Percentiles rank a stretch among this genome's conserved stretches.
Conservation (phyloP, 1,139 yeast species). For the Meyerozyma carpophila region DNA sequence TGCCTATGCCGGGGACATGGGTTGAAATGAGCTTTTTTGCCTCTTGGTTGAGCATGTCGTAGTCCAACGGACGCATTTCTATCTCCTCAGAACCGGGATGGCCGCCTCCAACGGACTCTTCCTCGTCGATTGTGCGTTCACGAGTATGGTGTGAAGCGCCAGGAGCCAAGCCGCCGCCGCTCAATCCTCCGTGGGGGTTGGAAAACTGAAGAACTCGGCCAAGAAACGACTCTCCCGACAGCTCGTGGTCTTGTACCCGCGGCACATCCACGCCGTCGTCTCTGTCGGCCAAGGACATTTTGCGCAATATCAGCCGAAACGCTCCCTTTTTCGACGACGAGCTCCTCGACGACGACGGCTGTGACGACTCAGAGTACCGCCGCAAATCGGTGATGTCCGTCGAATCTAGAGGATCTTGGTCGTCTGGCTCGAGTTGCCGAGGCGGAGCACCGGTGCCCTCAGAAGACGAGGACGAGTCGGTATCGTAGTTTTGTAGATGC, state of each 20-base stretch:
- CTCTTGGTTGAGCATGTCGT: constrained; percentile 33
- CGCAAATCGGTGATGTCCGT: constrained; percentile 1
- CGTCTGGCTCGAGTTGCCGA: not conserved
- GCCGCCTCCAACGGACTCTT: constrained; percentile 15
- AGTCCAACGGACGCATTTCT: constrained; percentile 32
- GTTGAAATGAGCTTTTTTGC: constrained; percentile 35
- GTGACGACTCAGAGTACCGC: not conserved
- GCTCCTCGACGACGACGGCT: not conserved
- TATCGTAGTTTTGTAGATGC: not conserved
- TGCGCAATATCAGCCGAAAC: constrained; percentile 29
- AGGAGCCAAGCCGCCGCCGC: constrained; percentile 42
- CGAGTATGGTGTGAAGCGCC: constrained; percentile 27
- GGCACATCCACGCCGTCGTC: constrained; percentile 13
- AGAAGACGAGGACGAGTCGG: not conserved
- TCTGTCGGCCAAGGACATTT: constrained; percentile 21
- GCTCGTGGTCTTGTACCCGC: constrained; percentile 9
- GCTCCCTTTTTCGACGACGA: constrained; percentile 7
- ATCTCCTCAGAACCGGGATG: constrained; percentile 13
- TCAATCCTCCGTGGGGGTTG: constrained; percentile 20
- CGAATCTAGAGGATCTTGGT: not conserved
- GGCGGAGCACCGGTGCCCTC: not conserved
- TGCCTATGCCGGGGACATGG: constrained; percentile 25
- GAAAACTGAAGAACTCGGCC: constrained; percentile 30
- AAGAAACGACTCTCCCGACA: constrained; percentile 27
- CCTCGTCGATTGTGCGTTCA: constrained; percentile 20